These are phyloP conservation scores for Aphanomyces astaci DNA, from an alignment of 352 stramenopile species.

Conservation along the genomic window DNA sequence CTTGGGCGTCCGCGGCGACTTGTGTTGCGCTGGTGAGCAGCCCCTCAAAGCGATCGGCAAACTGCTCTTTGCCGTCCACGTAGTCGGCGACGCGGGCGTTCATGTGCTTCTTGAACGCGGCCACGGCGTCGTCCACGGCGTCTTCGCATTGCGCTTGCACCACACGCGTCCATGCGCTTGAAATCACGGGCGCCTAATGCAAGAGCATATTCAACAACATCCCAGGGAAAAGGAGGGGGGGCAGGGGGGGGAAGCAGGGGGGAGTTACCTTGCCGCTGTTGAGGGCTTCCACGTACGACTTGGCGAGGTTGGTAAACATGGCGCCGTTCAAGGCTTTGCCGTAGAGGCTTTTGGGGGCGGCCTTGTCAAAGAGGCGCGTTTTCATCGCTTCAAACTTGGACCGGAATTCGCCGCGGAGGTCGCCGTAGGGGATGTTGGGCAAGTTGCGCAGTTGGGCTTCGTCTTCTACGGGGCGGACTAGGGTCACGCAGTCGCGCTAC, in stretches of 20 bases:
- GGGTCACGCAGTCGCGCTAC: constrained; percentile 80
- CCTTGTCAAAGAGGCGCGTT: constrained; percentile 63
- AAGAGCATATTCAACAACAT: too few species aligned
- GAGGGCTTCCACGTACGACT: constrained; percentile 76
- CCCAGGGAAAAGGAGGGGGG: too few species aligned
- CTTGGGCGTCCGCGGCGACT: constrained; percentile 15
- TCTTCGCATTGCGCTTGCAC: constrained; percentile 80
- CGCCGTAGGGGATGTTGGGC: constrained; percentile 54
- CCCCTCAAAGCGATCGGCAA: neutral
- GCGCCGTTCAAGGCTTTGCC: constrained; percentile 77
- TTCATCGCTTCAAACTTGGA: constrained; percentile 59
- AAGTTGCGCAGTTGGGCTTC: constrained; percentile 74
- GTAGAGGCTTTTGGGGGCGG: constrained; percentile 77
- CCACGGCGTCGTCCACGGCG: constrained; percentile 61
- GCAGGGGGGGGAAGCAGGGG: too few species aligned
- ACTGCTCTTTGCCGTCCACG: neutral
- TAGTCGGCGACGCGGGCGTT: constrained; percentile 32
- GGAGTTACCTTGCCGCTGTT: constrained; percentile 63
- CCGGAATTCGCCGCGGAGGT: constrained; percentile 77
- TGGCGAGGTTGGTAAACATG: constrained; percentile 80
- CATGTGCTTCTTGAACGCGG: constrained; percentile 71
- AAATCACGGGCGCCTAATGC: constrained; percentile 75
- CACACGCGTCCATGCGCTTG: constrained; percentile 83
- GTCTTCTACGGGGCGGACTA: constrained; percentile 81
- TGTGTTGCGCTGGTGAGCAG: neutral